A percentile compares a stretch with the other conserved stretches of the same genome.
Conservation (phyloP, 352 stramenopile genomes). For the Phytopythium helicoides region DNA sequence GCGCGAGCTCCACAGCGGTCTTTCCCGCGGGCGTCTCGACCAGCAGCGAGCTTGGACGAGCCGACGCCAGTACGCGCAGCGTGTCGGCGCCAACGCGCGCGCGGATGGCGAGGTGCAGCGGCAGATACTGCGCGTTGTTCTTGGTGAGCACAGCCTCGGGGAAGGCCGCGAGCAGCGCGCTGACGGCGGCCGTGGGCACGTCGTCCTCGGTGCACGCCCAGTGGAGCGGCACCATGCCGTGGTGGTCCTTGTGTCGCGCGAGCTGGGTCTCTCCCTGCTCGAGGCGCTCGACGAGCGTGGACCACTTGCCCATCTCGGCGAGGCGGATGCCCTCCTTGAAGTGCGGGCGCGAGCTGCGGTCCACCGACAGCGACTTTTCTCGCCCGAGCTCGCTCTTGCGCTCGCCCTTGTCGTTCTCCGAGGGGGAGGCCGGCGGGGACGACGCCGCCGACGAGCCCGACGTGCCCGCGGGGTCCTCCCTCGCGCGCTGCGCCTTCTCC, state of each 20-base stretch:
- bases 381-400: constrained; percentile 12
- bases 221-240: constrained; percentile 83
- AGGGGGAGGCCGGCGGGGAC: constrained; percentile 4
- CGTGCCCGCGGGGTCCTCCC: constrained; percentile 5
- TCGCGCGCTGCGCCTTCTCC: not conserved
- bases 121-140: constrained; percentile 83
- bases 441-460: constrained; percentile 11
- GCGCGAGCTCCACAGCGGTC: constrained; percentile 63
- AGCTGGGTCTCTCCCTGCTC: constrained; percentile 49
- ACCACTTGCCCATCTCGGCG: constrained; percentile 81
- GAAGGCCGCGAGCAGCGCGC: constrained; percentile 66
- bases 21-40: constrained; percentile 72
- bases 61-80: constrained; percentile 57
- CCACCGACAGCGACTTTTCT: constrained; percentile 24
- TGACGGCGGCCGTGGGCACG: constrained; percentile 54
- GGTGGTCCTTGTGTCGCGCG: constrained; percentile 77
- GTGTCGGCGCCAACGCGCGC: constrained; percentile 46
- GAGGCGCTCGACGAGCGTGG: constrained; percentile 56
- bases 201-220: constrained; percentile 84
- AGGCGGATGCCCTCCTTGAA: constrained; percentile 82
- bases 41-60: constrained; percentile 62
- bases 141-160: constrained; percentile 71
- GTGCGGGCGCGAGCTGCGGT: constrained; percentile 46
- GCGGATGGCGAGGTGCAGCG: constrained; percentile 81
- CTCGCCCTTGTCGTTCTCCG: constrained; percentile 8